Evolutionary conservation across 352 stramenopile genomes (phyloP), one percentile per base, ranked within the genome.

Genomic region (Globisporangium parvum): DNA sequence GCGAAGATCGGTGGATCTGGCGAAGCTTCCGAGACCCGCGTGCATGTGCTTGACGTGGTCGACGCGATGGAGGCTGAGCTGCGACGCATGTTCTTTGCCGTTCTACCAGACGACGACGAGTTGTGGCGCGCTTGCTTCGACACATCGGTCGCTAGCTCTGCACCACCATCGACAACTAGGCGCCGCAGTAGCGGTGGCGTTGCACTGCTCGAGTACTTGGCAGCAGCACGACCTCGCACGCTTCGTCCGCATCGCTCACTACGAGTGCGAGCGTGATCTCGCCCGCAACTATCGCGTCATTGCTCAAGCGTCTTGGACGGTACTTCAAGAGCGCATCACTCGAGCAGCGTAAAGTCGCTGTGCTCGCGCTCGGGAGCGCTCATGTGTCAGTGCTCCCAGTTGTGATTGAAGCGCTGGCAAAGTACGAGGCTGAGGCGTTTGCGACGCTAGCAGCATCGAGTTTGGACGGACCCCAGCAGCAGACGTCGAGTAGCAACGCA

Each of bases 401-500:
- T 28, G 24, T 93, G 1, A 39, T 77, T 2, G 78, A 89, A n/a
- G 64, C 77, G 14, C 50, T 93, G 3, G 58, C 50, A 14, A 79
- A 73, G 24, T 80, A 77, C 21, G 78, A 93, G 47, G 21, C 40
- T 1, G 80, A 90, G 23, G 76, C 71, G 6, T 89, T 89, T 17
- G 53, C 12, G 8, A 9, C 21, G n/a, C 1, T 31, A 0, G 2
- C n/a, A 17, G 3, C 24, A 28, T 3, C n/a, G 8, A 31, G n/a
- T 11, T 10, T n/a, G 10, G 15, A 28, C 17, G 28, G 15, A 14
- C 6, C 39, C 5, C 37, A 48, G 47, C 17, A 50, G 28, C 31
- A 42, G 18, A 5, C 15, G 17, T 18, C 37, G 15, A 18, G 28
- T 20, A 35, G 10, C 40, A 14, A 20, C 14, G 53, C n/a, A 2